Conservation (phyloP, 805 yeast species). For the Pichia cabralensis region DNA sequence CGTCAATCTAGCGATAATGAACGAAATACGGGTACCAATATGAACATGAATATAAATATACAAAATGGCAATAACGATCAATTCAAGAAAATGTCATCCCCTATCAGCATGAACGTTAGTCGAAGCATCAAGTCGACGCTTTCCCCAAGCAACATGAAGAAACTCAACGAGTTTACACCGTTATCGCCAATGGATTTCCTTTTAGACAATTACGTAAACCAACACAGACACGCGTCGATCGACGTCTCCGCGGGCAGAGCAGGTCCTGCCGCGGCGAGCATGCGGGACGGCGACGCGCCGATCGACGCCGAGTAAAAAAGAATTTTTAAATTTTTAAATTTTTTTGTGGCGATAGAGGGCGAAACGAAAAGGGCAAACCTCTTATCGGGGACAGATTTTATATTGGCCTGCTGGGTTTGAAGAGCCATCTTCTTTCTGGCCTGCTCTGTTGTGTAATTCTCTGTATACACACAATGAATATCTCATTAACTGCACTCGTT, state of each 20-base stretch:
- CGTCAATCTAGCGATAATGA: background rate
- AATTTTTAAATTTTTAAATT: too few relatives aligned
- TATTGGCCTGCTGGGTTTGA: too few relatives aligned
- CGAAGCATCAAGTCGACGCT: constrained; percentile 18
- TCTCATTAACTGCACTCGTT: too few relatives aligned
- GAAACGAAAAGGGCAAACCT: background rate
- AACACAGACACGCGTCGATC: too few relatives aligned
- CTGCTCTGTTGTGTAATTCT: too few relatives aligned
- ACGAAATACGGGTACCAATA: background rate
- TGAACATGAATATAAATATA: too few relatives aligned
- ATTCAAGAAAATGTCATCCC: background rate
- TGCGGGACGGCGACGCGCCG: background rate
- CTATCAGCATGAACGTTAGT: constrained; percentile 12
- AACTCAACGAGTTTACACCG: constrained; percentile 26
- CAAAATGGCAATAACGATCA: background rate
- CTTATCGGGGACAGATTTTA: too few relatives aligned
- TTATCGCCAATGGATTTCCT: constrained; percentile 29
- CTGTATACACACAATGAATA: too few relatives aligned
- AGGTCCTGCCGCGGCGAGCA: too few relatives aligned
- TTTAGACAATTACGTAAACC: constrained; percentile 14
- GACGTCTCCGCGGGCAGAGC: too few relatives aligned
- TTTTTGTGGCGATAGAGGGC: background rate
- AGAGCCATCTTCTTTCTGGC: too few relatives aligned
- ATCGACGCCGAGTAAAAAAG: background rate
- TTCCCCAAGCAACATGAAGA: constrained; percentile 24